phyloP scores from a whole-genome alignment of 208 protist genomes.

The Leishmania aethiopica region DNA sequence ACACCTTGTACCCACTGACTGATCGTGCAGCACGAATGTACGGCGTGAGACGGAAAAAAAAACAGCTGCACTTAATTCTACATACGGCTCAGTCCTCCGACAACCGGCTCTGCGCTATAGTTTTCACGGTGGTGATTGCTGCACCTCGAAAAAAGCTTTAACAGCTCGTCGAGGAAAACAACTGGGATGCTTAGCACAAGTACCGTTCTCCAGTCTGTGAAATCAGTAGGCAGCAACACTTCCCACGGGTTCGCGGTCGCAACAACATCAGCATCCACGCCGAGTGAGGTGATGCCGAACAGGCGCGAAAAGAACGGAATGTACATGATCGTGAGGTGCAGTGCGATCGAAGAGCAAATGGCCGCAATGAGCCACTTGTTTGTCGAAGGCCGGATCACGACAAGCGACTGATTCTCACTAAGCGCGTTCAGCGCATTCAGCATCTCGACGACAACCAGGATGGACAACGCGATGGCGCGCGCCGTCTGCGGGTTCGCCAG shows the following conservation, averaged over 20 bases:
- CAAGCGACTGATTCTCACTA: constrained; percentile 92
- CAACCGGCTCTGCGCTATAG: background rate
- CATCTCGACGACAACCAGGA: constrained; percentile 96
- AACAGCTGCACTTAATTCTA: background rate
- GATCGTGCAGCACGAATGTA: background rate
- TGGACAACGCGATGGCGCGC: constrained; percentile 89
- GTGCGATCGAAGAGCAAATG: constrained; percentile 78
- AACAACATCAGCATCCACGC: constrained; percentile 55
- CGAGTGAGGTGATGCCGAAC: constrained; percentile 88
- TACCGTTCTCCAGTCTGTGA: constrained; percentile 91
- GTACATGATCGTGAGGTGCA: constrained; percentile 94
- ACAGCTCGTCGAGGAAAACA: constrained; percentile 94
- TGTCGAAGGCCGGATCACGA: constrained; percentile 61
- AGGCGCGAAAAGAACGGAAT: constrained; percentile 86
- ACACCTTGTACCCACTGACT: background rate
- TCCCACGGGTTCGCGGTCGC: constrained; percentile 58
- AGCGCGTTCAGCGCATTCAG: constrained; percentile 95
- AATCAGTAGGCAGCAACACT: constrained; percentile 67
- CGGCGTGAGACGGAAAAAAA: background rate
- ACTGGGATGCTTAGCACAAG: constrained; percentile 91
- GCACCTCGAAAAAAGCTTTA: constrained; percentile 81
- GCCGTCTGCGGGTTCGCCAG: constrained; percentile 71
- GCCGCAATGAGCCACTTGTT: constrained; percentile 87
- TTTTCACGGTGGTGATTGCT: constrained; percentile 13
- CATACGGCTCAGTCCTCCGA: background rate